These are phyloP conservation scores for Boletus pseudopeckii DNA, from an alignment of 768 basidiomycete species.

Conservation along the genomic window DNA sequence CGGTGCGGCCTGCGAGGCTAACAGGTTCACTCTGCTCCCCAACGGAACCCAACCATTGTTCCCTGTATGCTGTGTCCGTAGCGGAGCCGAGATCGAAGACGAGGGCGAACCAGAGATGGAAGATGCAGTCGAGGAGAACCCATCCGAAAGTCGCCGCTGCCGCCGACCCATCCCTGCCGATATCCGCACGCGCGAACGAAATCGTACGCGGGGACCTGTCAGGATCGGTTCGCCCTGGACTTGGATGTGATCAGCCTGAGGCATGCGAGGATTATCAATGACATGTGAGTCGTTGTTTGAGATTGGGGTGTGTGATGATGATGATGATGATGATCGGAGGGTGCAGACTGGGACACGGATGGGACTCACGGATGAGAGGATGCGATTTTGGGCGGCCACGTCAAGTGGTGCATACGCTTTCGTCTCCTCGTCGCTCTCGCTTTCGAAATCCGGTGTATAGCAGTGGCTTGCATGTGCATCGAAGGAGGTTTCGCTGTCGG, in stretches of 20 bases:
- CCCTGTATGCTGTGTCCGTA: conserved; percentile 56
- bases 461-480: not conserved
- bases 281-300: too few species aligned
- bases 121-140: conserved; percentile 26
- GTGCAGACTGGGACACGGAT: not conserved
- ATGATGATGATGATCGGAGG: too few species aligned
- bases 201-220: conserved; percentile 47
- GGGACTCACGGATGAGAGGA: conserved; percentile 15
- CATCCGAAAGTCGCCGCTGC: conserved; percentile 34
- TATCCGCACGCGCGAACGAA: conserved; percentile 75
- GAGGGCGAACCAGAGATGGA: conserved; percentile 64
- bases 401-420: not conserved
- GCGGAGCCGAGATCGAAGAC: conserved; percentile 79
- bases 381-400: not conserved
- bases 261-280: not conserved
- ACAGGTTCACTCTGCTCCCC: conserved; percentile 49
- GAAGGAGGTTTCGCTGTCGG: not conserved
- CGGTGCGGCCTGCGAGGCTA: conserved; percentile 12
- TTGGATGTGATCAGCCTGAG: conserved; percentile 3
- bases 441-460: conserved; percentile 5
- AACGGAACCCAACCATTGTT: conserved; percentile 59
- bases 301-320: not conserved
- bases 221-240: conserved; percentile 12
- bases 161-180: conserved; percentile 61
- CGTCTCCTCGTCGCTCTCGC: conserved; percentile 15